These are phyloP conservation scores for Ustilago lituana DNA, from an alignment of 1,284 basidiomycete genomes.

Conservation along the genomic window DNA sequence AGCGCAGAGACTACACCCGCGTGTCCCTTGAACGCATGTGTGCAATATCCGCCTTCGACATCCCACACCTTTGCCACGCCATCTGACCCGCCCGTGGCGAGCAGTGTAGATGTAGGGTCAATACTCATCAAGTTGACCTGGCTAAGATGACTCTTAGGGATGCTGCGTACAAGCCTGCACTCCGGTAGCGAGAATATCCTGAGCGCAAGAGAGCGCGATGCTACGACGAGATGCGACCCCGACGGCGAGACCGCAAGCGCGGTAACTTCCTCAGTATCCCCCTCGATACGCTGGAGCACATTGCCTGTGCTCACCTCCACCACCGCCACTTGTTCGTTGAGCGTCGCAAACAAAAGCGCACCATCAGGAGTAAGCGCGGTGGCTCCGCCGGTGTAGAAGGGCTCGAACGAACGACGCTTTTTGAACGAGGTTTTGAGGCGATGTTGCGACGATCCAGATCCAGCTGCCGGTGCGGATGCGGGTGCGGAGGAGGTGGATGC, in stretches of 20 bases:
- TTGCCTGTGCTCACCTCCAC: constrained; percentile 80
- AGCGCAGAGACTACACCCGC: constrained; percentile 96
- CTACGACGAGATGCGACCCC: constrained; percentile 69
- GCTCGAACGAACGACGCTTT: constrained; percentile 48
- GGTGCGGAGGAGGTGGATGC: constrained; percentile 22
- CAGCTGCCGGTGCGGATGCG: not conserved
- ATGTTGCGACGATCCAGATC: constrained; percentile 3
- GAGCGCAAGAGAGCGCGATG: constrained; percentile 70
- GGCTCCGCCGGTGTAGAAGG: constrained; percentile 65
- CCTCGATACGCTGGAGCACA: constrained; percentile 70
- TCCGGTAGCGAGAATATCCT: constrained; percentile 70
- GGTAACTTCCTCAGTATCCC: constrained; percentile 71
- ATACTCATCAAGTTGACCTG: constrained; percentile 83
- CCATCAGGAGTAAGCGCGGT: constrained; percentile 84
- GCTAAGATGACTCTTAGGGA: constrained; percentile 86
- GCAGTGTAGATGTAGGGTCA: constrained; percentile 86
- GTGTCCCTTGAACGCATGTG: constrained; percentile 88
- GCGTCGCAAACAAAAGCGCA: constrained; percentile 80
- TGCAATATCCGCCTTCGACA: constrained; percentile 84
- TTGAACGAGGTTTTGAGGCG: constrained; percentile 52
- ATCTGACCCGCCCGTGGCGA: constrained; percentile 94
- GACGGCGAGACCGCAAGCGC: constrained; percentile 67
- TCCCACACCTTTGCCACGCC: constrained; percentile 98
- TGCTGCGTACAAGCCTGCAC: constrained; percentile 73
- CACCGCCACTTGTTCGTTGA: constrained; percentile 84